Conservation (phyloP, 1,284 basidiomycete species). For the Tylopilus sp. region DNA sequence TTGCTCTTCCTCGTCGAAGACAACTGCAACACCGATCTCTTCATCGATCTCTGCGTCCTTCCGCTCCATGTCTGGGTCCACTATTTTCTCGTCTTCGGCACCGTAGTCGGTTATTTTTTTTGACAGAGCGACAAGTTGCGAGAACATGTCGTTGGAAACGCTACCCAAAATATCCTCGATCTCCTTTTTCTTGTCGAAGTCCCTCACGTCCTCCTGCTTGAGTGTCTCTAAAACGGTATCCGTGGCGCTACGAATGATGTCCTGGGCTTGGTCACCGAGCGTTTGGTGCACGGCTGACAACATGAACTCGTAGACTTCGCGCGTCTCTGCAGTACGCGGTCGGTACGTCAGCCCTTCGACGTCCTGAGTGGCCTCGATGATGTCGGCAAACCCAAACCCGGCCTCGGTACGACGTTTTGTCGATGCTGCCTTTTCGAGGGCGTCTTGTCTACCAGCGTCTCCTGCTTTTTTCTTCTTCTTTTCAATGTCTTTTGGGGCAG, state of each 20-base stretch:
- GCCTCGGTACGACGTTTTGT: slow-evolving; percentile 51
- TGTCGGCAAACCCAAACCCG: slow-evolving; percentile 79
- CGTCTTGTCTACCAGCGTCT: slow-evolving; percentile 42
- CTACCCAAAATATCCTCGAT: slow-evolving; percentile 78
- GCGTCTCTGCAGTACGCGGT: slow-evolving; percentile 90
- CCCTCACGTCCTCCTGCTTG: slow-evolving; percentile 89
- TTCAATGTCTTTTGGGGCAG: slow-evolving; percentile 87
- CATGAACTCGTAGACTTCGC: slow-evolving; percentile 93
- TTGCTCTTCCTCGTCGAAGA: slow-evolving; percentile 94
- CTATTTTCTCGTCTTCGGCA: slow-evolving; percentile 77
- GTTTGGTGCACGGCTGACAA: slow-evolving; percentile 78
- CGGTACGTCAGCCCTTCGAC: slow-evolving; percentile 92
- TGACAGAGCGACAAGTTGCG: slow-evolving; percentile 80
- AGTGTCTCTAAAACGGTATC: slow-evolving; percentile 88
- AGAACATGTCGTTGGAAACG: slow-evolving; percentile 75
- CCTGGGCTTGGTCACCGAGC: slow-evolving; percentile 93
- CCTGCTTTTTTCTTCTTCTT: slow-evolving; percentile 89
- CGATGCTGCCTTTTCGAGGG: slow-evolving; percentile 50
- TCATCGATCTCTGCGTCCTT: slow-evolving; percentile 86
- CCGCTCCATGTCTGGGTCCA: slow-evolving; percentile 70
- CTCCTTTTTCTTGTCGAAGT: slow-evolving; percentile 98
- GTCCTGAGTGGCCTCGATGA: slow-evolving; percentile 89
- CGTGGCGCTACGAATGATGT: slow-evolving; percentile 92
- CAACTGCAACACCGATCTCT: slow-evolving; percentile 91
- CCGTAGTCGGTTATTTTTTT: slow-evolving; percentile 98